Percentiles rank a stretch among this genome's conserved stretches.
Evolutionary conservation across 139 green algal genomes (phyloP).

Genomic region (Chlamydomonas sphaeroides): DNA sequence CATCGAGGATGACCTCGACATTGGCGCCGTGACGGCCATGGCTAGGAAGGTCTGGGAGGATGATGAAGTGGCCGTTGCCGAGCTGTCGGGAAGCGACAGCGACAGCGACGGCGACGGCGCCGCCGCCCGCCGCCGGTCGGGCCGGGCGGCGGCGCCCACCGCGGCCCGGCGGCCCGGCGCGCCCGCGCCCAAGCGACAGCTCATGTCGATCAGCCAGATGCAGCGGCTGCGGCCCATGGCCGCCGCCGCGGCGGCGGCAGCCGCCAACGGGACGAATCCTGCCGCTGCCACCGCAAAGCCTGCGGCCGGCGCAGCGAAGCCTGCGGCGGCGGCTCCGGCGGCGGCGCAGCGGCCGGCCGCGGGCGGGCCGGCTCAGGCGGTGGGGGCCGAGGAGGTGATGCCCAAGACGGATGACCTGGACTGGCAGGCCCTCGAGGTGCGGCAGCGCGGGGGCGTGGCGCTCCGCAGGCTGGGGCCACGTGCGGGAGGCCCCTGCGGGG

Average conservation of each 20-base stretch:
- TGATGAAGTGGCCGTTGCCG: not conserved
- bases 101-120: constrained; percentile 15
- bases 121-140: not conserved
- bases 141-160: not conserved
- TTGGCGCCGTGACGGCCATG: constrained; percentile 4
- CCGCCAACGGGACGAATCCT: not conserved
- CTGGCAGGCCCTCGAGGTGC: constrained; percentile 43
- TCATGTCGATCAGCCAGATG: constrained; percentile 33
- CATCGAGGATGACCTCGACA: constrained; percentile 18
- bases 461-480: no score
- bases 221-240: constrained; percentile 18
- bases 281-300: not conserved
- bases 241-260: not conserved
- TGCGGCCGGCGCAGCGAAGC: not conserved
- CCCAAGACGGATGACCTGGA: constrained; percentile 33
- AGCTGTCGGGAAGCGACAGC: not conserved
- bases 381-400: not conserved
- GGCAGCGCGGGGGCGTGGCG: not conserved
- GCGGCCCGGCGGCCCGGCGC: not conserved
- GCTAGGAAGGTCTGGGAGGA: constrained; percentile 4
- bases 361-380: not conserved
- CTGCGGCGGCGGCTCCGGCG: not conserved
- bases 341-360: not conserved
- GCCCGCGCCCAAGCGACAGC: constrained; percentile 20
- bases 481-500: no score